These are phyloP conservation scores for Xylaria sp. DNA, from an alignment of 2,329 filamentous ascomycete species.

Conservation along the genomic window DNA sequence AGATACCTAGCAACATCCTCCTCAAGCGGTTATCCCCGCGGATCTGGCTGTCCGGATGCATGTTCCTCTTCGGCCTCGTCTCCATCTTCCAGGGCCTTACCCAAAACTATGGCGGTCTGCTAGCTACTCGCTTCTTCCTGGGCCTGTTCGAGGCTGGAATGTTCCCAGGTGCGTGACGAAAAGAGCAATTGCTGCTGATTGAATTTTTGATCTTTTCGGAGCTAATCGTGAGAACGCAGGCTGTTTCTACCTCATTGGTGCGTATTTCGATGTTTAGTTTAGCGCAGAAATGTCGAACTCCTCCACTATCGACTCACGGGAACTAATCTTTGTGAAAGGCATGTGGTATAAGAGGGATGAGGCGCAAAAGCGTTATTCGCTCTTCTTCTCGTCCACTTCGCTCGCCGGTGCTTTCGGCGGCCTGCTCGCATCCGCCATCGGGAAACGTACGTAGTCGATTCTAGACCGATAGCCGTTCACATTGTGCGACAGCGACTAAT, in stretches of 20 bases:
- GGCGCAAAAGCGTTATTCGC: conserved; percentile 88
- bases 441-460: conserved; percentile 61
- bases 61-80: conserved; percentile 81
- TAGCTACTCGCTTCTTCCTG: conserved; percentile 84
- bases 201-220: not conserved
- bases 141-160: conserved; percentile 78
- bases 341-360: conserved; percentile 92
- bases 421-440: conserved; percentile 82
- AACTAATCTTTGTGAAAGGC: conserved; percentile 46
- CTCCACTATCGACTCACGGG: not conserved
- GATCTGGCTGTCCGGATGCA: conserved; percentile 72
- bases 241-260: conserved; percentile 68
- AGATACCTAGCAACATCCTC: conserved; percentile 76
- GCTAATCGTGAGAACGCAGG: conserved; percentile 55
- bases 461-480: not conserved
- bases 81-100: conserved; percentile 80
- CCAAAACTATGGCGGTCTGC: conserved; percentile 75
- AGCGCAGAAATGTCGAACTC: not conserved
- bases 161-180: conserved; percentile 38
- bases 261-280: conserved; percentile 60
- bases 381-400: conserved; percentile 88
- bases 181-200: not conserved
- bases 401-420: conserved; percentile 86
- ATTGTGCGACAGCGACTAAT: conserved; percentile 12
- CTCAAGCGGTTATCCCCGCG: conserved; percentile 61